phyloP scores from a whole-genome alignment of 768 basidiomycete species.

The Russula compacta region DNA sequence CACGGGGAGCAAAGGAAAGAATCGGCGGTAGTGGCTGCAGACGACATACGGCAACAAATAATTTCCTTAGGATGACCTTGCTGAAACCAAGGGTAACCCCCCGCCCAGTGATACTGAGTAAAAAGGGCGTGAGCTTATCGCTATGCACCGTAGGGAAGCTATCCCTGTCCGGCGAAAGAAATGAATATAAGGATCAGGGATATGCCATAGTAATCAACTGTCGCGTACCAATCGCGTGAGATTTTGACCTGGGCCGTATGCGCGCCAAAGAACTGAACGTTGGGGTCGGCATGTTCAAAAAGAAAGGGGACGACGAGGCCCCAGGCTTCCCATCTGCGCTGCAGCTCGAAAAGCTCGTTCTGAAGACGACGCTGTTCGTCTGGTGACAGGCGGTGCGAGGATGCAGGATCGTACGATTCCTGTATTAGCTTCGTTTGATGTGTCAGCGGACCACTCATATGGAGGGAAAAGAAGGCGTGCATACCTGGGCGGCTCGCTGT shows the following conservation, averaged over 20 bases:
- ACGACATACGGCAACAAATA: constrained; percentile 73
- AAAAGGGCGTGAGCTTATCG: constrained; percentile 48
- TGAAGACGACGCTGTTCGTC: constrained; percentile 57
- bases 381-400: constrained; percentile 39
- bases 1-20: neutral
- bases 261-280: constrained; percentile 92
- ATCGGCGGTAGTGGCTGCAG: neutral
- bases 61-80: constrained; percentile 73
- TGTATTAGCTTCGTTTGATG: constrained; percentile 48
- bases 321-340: constrained; percentile 74
- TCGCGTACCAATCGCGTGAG: constrained; percentile 73
- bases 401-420: constrained; percentile 45
- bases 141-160: constrained; percentile 56
- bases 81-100: constrained; percentile 48
- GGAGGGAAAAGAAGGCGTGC: constrained; percentile 20
- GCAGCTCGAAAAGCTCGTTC: constrained; percentile 66
- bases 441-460: neutral
- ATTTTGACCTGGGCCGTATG: constrained; percentile 94
- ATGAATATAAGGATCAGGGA: neutral
- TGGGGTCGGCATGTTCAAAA: constrained; percentile 52
- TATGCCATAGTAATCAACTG: neutral
- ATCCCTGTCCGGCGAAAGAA: constrained; percentile 43
- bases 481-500: constrained; percentile 51
- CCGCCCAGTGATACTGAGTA: constrained; percentile 62
- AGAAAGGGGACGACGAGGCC: constrained; percentile 73